A percentile compares a stretch with the other conserved stretches of the same genome.
phyloP scores from a whole-genome alignment of 2,329 filamentous ascomycete species.

The Aspergillus sp. region DNA sequence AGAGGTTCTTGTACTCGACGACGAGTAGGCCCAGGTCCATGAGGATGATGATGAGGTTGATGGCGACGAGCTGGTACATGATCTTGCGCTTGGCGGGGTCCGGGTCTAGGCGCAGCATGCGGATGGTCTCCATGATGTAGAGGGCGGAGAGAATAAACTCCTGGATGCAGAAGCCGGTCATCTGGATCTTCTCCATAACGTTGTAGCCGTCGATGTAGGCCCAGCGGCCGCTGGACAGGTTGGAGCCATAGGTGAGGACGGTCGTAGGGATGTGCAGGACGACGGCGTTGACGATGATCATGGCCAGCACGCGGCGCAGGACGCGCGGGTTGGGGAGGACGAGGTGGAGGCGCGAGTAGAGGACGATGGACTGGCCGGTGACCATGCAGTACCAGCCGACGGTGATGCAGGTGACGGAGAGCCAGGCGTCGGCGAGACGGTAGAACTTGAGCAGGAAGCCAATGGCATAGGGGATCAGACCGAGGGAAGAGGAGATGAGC shows the following conservation, averaged over 20 bases:
- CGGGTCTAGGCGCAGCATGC: conserved; percentile 48
- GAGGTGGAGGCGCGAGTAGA: conserved; percentile 51
- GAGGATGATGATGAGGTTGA: conserved; percentile 49
- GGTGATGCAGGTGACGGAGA: conserved; percentile 43
- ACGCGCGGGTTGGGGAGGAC: conserved; percentile 40
- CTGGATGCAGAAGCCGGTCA: conserved; percentile 56
- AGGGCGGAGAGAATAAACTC: conserved; percentile 53
- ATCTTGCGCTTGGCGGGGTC: conserved; percentile 43
- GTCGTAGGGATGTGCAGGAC: conserved; percentile 46
- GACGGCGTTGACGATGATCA: conserved; percentile 48
- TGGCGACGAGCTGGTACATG: conserved; percentile 48
- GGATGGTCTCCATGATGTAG: conserved; percentile 54
- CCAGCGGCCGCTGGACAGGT: conserved; percentile 22
- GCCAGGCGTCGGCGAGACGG: conserved; percentile 33
- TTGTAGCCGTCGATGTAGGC: conserved; percentile 39
- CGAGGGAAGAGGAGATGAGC: conserved; percentile 42
- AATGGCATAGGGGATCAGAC: conserved; percentile 45
- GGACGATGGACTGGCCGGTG: conserved; percentile 48
- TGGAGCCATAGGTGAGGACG: conserved; percentile 45
- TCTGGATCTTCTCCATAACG: conserved; percentile 55
- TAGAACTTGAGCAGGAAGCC: conserved; percentile 51
- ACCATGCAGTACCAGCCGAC: conserved; percentile 50
- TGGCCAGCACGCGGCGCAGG: conserved; percentile 41
- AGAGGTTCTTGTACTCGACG: conserved; percentile 43
- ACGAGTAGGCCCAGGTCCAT: conserved; percentile 46